Evolutionary conservation across 371 early-diverging fungal species (phyloP), one percentile per base, ranked within the genome.

Genomic region (Gilbertella persicaria): DNA sequence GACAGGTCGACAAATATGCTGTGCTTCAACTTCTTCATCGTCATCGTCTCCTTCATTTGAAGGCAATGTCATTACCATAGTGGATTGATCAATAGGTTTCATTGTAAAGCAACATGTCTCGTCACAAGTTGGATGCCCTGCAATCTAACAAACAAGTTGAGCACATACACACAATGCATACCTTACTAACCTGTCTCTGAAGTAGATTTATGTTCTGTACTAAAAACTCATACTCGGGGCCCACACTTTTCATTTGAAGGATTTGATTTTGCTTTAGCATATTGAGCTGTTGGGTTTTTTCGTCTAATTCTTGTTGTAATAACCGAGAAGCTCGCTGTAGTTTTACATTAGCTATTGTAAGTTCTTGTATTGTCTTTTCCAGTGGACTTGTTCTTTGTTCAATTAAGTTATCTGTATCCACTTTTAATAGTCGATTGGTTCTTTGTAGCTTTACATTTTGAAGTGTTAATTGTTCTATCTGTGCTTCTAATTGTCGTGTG

Each of bases 131-230:
- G 75, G 67, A 39, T 69, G 61, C 16, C 75, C 79, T 23, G 64
- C 61, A 41, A 78, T 67, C 78, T 78, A 45, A n/a, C n/a, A n/a
- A n/a, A n/a, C n/a, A n/a, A 36, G 24, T 9, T 1, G 40, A 13
- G 2, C 26, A 25, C 1, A 35, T 8, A 30, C 12, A 41, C 5
- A n/a, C 9, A 3, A 28, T 28, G 21, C n/a, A 1, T 26, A 14
- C 28, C 9, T 12, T 33, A 62, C 37, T 62, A 60, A 71, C 75
- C 71, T 78, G 75, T 55, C 75, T 69, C 26, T 78, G 73, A 16
- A 78, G 66, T 36, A 78, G 24, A 42, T 78, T 78, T n/a, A 78
- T 64, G 67, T 75, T 75, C 52, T 78, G 79, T n/a, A 78, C 79
- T 4, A 78, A 46, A 53, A 67, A 78, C 39, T 78, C 79, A 51